Base-by-base conservation (phyloP, 768 basidiomycete species). In the Holtermannia corniformis region DNA sequence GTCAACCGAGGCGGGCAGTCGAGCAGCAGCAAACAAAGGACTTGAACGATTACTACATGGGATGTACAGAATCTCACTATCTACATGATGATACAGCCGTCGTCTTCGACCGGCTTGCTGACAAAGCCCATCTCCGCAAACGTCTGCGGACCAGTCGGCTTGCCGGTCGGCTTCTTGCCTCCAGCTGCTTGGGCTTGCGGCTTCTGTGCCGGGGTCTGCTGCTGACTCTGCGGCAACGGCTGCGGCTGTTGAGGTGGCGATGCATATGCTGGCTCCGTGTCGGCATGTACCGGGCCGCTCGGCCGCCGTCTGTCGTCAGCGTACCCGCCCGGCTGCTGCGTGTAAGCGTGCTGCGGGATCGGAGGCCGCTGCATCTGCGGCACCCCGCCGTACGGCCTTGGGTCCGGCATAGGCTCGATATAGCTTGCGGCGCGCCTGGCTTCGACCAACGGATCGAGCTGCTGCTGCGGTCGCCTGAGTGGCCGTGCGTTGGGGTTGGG, bases 81-180 rank as follows among this genome's bases (percentile, higher is more conserved):
- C 52, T 57, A 95, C 89, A 95, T 92, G 58, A 95, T 79, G 27
- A 86, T 74, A 75, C 90, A 93, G 0, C 87, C 84, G 72, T 89
- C 83, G 4, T 86, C 80, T 63, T 89, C 82, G 42, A 81, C 79
- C 63, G 85, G 86, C 23, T 78, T 80, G 12, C 84, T 83, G 26
- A 82, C 80, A 64, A 90, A 84, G 0, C 91, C 91, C 90, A 95
- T 91, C 76, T 93, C 90, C 20, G 84, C 86, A 74, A 95, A 92
- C 42, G 89, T 91, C 64, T 83, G 77, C 1, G 86, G 80, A 1
- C 82, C 47, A 52, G 54, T 16, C 62, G 53, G 24, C 24, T 47
- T 46, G 43, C 47, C 25, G 24, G 44, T 49, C 37, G 44, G 48
- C 44, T 56, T 57, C 45, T 32, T 16, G 41, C 25, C 44, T 56